A percentile compares a stretch with the other conserved stretches of the same genome.
Evolutionary conservation across 768 basidiomycete species (phyloP).

Genomic region (Rhodotorula toruloides): DNA sequence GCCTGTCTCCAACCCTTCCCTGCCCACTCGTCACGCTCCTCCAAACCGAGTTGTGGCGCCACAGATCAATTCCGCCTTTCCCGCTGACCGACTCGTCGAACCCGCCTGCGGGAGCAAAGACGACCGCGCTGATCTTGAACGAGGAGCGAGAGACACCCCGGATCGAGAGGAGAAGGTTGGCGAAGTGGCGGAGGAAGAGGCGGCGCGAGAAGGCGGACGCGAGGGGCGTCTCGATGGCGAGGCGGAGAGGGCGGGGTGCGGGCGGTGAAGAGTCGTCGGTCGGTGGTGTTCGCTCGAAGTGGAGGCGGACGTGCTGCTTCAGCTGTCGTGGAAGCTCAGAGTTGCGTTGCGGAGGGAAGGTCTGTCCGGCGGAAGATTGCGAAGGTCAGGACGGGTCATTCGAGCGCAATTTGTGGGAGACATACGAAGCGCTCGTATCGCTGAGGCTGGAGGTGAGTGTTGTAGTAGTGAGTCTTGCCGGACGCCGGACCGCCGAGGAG

Average conservation of each 20-base stretch:
- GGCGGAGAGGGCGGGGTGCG: not conserved
- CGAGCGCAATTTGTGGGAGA: too few relatives aligned
- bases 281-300: not conserved
- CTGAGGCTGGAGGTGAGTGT: not conserved
- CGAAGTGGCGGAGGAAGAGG: not conserved
- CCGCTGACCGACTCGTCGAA: too few relatives aligned
- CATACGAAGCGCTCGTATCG: not conserved
- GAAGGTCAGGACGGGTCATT: too few relatives aligned
- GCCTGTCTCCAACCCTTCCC: not conserved
- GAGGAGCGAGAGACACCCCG: not conserved
- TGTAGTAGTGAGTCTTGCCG: constrained; percentile 65
- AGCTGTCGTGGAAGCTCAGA: not conserved
- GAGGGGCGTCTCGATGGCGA: not conserved
- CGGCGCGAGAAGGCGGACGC: not conserved
- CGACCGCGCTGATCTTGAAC: too few relatives aligned
- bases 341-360: too few relatives aligned
- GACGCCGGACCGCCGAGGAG: constrained; percentile 59
- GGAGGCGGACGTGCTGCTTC: not conserved
- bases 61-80: not conserved
- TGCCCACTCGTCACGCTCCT: too few relatives aligned
- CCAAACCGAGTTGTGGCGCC: not conserved
- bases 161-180: not conserved
- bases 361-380: not conserved
- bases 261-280: not conserved
- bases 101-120: too few relatives aligned